Base-by-base conservation (phyloP, 2,329 filamentous ascomycete genomes). In the Drechslerella stenobrocha region DNA sequence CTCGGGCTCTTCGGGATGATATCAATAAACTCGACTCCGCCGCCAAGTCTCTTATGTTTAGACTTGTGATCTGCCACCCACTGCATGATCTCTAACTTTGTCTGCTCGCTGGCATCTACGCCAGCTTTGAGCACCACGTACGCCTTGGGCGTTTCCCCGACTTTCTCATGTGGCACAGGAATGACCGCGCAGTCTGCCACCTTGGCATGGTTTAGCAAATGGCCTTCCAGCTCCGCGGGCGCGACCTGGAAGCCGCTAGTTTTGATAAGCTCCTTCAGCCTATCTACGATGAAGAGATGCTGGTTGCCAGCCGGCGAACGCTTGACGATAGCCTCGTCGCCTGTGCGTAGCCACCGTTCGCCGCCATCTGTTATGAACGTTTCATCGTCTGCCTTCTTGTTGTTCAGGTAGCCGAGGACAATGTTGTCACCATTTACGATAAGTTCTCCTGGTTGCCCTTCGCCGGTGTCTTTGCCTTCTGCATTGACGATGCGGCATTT, bases 271-370 rank as follows among this genome's bases (percentile, higher is more conserved):
- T 82, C 81, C 48, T 71, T 88, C 73, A 88, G 86, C 3, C 91
- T 84, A 75, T 96, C 91, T 0, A 90, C 87, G 63, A 96, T 87
- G 74, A 90, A 87, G 48, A 96, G 75, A 73, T 96, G 91, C 76
- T 96, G 89, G 70, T 86, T 79, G 1, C 89, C 89, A 1, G 80
- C 78, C 0, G 83, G 81, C 5, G 83, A 79, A 73, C 83, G 81
- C 1, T 82, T 81, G 8, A 95, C 78, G 2, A 92, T 79, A 0
- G 87, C 89, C 75, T 95, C 89, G 73, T 96, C 91, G 3, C 91
- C 91, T 0, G 91, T 96, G 37, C 83, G 83, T 81, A 95, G 84
- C 84, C 89, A 93, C 70, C 84, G 77, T 73, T 73, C 46, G 7
- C 85, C 84, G 11, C 77, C 74, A n/a, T 81, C 80, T 70, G 90